Base-by-base conservation (phyloP, 108 stramenopile genomes). In the Pelagomonas calceolata region DNA sequence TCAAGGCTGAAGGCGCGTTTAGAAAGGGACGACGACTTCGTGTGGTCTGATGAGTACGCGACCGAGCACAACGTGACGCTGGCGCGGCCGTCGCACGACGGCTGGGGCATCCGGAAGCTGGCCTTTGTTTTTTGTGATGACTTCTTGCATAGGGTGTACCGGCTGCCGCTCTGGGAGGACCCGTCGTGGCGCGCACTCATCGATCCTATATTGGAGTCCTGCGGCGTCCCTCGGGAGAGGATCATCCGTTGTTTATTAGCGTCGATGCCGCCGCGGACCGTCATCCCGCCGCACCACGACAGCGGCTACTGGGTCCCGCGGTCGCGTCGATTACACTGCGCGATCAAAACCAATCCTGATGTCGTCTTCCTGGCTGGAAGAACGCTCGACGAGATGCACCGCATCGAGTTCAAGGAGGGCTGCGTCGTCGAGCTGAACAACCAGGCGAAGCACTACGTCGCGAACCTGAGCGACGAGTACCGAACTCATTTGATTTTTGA, bases 371-470 rank as follows among this genome's bases (percentile, higher is more conserved):
- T 85, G 21, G 90, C 88, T 68, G 97, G 97, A 3, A 88, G 87
- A 17, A 81, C 81, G 34, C 72, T 74, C 29, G 70, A 85, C 10
- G 39, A 75, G 15, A 73, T 97, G 84, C 80, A 87, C 70, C 85
- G 94, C 26, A 82, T 95, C 31, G 78, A 82, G 72, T 91, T 91
- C 71, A 74, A 74, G 37, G 91, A 90, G 30, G 97, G 95, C 35
- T 83, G 88, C 46, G 87, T 96, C 32, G 91, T 98, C 78, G 97
- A 98, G 87, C 93, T 98, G 73, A 98, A 98, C 85, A 98, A 98
- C 82, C 92, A 93, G 73, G 91, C 88, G 39, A 92, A 93, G 74
- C 97, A 97, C 80, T 60, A 45, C 35, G 97, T 96, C n/a, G 84
- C 84, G 60, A 98, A 98, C 76, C 83, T 82, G 36, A 82, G 76